These are phyloP conservation scores for Spathaspora girioi DNA, from an alignment of 805 yeast species.

Conservation along the genomic window DNA sequence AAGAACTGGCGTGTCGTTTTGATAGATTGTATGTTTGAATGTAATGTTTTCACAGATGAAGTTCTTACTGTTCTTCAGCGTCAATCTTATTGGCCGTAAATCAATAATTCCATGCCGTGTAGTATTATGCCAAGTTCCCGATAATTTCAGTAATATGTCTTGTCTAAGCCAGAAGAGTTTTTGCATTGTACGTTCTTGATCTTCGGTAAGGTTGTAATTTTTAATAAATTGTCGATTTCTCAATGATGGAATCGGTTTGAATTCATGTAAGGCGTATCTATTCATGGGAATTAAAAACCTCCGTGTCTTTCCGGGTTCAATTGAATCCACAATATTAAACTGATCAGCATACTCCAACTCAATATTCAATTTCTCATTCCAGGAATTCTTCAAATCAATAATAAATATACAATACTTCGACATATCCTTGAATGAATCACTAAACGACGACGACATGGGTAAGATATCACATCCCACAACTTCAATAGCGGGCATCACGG, in stretches of 20 bases:
- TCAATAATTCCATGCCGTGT: slow-evolving; percentile 56
- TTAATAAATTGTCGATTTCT: slow-evolving; percentile 67
- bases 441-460: slow-evolving; percentile 42
- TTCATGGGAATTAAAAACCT: slow-evolving; percentile 71
- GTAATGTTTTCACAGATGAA: slow-evolving; percentile 46
- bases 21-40: not conserved
- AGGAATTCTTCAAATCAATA: slow-evolving; percentile 76
- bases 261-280: slow-evolving; percentile 42
- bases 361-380: slow-evolving; percentile 52
- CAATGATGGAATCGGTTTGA: slow-evolving; percentile 65
- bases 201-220: slow-evolving; percentile 49
- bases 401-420: slow-evolving; percentile 61
- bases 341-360: slow-evolving; percentile 27
- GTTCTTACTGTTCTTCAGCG: slow-evolving; percentile 55
- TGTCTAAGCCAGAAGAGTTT: slow-evolving; percentile 82
- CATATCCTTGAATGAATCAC: slow-evolving; percentile 18
- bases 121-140: slow-evolving; percentile 62
- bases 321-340: slow-evolving; percentile 24
- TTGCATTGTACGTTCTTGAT: slow-evolving; percentile 53
- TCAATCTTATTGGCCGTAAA: slow-evolving; percentile 60
- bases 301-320: slow-evolving; percentile 27
- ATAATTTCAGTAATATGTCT: slow-evolving; percentile 51
- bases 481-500: slow-evolving; percentile 72
- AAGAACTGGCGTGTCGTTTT: slow-evolving; percentile 9
- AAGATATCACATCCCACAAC: slow-evolving; percentile 72